Evolutionary conservation across 2,329 filamentous ascomycete species (phyloP).

Genomic region (Stagonosporopsis rhizophila): DNA sequence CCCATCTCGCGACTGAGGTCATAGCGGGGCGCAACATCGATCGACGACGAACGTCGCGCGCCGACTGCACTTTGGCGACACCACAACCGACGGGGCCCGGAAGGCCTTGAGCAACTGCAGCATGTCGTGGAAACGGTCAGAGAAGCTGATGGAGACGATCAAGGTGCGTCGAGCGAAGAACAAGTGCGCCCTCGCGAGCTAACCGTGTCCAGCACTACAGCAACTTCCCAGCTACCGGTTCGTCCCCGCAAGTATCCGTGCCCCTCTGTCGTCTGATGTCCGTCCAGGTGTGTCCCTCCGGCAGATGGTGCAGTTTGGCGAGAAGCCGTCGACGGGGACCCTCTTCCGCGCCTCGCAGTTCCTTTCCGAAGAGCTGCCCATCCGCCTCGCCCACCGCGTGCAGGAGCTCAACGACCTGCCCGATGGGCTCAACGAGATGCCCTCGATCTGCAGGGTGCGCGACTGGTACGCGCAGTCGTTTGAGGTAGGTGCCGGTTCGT

Average conservation of each 20-base stretch:
- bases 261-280: conserved; percentile 24
- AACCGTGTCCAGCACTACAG: conserved; percentile 73
- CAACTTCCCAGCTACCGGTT: conserved; percentile 94
- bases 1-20: conserved; percentile 6
- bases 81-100: conserved; percentile 40
- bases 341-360: conserved; percentile 98
- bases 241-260: conserved; percentile 68
- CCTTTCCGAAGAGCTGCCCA: conserved; percentile 96
- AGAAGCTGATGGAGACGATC: conserved; percentile 95
- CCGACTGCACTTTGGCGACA: conserved; percentile 40
- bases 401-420: conserved; percentile 91
- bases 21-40: conserved; percentile 14
- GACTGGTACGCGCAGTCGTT: conserved; percentile 99
- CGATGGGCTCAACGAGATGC: conserved; percentile 97
- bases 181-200: no score
- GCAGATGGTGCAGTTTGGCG: conserved; percentile 99
- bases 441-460: conserved; percentile 90
- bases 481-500: conserved; percentile 69
- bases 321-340: conserved; percentile 88
- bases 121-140: conserved; percentile 95
- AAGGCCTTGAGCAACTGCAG: conserved; percentile 50
- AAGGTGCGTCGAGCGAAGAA: conserved; percentile 58
- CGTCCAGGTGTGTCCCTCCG: conserved; percentile 70
- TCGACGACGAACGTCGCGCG: conserved; percentile 9
- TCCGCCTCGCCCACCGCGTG: conserved; percentile 93